phyloP scores from a whole-genome alignment of 495 filamentous ascomycete species.

The Glarea lozoyensis region DNA sequence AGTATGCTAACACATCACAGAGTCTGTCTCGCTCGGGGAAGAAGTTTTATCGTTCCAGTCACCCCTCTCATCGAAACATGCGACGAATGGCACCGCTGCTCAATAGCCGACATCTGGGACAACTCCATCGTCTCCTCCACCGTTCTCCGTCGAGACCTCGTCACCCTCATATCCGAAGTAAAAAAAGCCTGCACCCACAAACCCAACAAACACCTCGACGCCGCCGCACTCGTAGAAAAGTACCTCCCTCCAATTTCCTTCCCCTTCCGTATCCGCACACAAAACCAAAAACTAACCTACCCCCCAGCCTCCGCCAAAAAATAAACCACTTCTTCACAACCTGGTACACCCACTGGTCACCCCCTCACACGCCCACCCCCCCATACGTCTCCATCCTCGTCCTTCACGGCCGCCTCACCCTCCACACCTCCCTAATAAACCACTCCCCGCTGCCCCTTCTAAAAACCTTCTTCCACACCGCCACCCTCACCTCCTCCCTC shows the following conservation, averaged over 20 bases:
- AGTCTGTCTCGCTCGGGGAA: slow-evolving; percentile 59
- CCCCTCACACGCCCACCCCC: slow-evolving; percentile 49
- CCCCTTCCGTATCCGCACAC: no score
- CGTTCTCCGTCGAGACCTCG: slow-evolving; percentile 56
- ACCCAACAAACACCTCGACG: slow-evolving; percentile 34
- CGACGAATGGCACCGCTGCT: slow-evolving; percentile 56
- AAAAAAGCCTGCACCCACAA: slow-evolving; percentile 55
- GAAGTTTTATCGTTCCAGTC: slow-evolving; percentile 56
- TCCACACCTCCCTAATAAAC: slow-evolving; percentile 67
- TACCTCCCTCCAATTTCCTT: no score
- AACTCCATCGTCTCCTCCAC: slow-evolving; percentile 61
- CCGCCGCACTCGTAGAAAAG: slow-evolving; percentile 47
- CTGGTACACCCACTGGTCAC: slow-evolving; percentile 54
- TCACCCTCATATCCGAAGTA: slow-evolving; percentile 50
- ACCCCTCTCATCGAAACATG: slow-evolving; percentile 56
- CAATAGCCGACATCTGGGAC: slow-evolving; percentile 56
- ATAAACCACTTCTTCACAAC: slow-evolving; percentile 54
- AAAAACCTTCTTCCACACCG: slow-evolving; percentile 61
- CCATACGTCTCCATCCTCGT: slow-evolving; percentile 69
- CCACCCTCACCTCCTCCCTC: slow-evolving; percentile 57
- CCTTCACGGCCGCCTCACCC: slow-evolving; percentile 62
- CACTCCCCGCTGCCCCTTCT: slow-evolving; percentile 62
- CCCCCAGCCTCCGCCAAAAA: slow-evolving; percentile 45
- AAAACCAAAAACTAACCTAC: no score
- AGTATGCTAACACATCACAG: slow-evolving; percentile 24